Conservation (phyloP, 352 stramenopile species). For the Globisporangium splendens region DNA sequence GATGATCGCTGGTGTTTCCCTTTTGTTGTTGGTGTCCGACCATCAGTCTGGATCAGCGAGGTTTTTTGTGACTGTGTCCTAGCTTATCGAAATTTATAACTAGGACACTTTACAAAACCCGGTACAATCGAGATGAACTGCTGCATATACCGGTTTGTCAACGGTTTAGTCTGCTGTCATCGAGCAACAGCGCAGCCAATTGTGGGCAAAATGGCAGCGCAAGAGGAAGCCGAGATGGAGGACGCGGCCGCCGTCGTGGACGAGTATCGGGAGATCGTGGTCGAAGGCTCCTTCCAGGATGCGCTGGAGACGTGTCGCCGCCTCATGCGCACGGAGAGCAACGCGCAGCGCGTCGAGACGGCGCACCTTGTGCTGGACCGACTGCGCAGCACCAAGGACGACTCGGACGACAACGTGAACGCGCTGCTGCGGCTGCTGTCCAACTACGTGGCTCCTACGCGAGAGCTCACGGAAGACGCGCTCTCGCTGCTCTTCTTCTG, state of each 20-base stretch:
- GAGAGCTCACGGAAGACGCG: constrained; percentile 69
- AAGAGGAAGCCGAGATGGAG: not conserved
- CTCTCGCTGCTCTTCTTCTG: constrained; percentile 69
- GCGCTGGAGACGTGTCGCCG: constrained; percentile 49
- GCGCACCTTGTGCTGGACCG: constrained; percentile 69
- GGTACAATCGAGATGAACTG: too few relatives aligned
- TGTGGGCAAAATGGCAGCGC: not conserved
- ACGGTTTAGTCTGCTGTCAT: too few relatives aligned
- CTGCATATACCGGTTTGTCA: too few relatives aligned
- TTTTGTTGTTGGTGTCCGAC: too few relatives aligned
- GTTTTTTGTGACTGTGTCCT: too few relatives aligned
- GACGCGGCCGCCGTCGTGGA: constrained; percentile 15
- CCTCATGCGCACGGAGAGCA: constrained; percentile 46
- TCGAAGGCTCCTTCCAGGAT: constrained; percentile 38
- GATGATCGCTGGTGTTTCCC: not conserved
- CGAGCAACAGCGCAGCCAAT: too few relatives aligned
- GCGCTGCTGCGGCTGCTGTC: constrained; percentile 65
- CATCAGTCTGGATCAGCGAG: too few relatives aligned
- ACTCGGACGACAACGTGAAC: constrained; percentile 70
- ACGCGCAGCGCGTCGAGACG: constrained; percentile 34
- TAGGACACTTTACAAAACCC: not conserved
- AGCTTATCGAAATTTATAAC: not conserved
- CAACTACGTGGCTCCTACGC: constrained; percentile 69
- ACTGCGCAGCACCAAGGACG: constrained; percentile 38
- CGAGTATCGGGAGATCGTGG: constrained; percentile 40